Conservation (phyloP, 768 basidiomycete species). For the Thelephora aurantiotincta region DNA sequence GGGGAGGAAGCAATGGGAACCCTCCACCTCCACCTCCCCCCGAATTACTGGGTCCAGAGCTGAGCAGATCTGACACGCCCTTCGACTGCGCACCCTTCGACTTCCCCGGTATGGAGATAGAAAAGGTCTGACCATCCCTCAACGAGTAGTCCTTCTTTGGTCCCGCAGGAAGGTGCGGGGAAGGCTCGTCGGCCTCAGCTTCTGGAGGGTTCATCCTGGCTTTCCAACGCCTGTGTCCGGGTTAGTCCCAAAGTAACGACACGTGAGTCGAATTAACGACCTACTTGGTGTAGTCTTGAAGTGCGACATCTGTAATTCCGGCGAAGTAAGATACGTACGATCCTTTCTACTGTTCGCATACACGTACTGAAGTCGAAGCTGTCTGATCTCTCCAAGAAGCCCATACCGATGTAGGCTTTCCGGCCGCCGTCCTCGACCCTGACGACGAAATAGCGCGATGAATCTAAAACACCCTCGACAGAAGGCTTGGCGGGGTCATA, state of each 20-base stretch:
- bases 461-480: slow-evolving; percentile 93
- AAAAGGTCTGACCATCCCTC: slow-evolving; percentile 92
- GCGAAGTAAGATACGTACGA: neutral
- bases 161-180: slow-evolving; percentile 59
- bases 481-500: slow-evolving; percentile 69
- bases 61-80: slow-evolving; percentile 24
- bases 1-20: slow-evolving; percentile 73
- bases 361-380: slow-evolving; percentile 85
- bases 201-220: slow-evolving; percentile 44
- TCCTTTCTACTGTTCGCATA: neutral
- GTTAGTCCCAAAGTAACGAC: neutral
- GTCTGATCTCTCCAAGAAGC: slow-evolving; percentile 77
- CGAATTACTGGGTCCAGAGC: slow-evolving; percentile 4
- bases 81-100: slow-evolving; percentile 22
- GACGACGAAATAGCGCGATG: slow-evolving; percentile 89
- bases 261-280: slow-evolving; percentile 4
- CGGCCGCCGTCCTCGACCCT: slow-evolving; percentile 79
- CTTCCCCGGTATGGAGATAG: slow-evolving; percentile 82
- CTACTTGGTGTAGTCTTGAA: slow-evolving; percentile 80
- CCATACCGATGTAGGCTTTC: slow-evolving; percentile 90
- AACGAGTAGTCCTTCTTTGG: slow-evolving; percentile 90
- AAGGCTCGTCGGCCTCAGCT: slow-evolving; percentile 28
- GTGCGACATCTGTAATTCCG: slow-evolving; percentile 48
- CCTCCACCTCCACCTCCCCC: slow-evolving; percentile 19
- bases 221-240: slow-evolving; percentile 37